Base-by-base conservation (phyloP, 306 rosid species). In the Vigna reflexopilosa region DNA sequence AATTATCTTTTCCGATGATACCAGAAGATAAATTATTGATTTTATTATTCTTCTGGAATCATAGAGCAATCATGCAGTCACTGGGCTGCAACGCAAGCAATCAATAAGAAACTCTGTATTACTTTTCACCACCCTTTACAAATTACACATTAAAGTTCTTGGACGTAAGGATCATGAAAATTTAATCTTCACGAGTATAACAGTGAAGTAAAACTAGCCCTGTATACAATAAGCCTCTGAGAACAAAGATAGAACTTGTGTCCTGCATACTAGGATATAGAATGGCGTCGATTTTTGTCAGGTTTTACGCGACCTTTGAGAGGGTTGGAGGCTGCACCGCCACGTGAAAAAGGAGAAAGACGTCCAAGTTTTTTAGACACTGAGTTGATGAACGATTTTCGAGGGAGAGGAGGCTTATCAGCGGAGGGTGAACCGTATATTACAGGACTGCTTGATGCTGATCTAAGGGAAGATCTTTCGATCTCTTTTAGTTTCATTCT, bases 341-440 rank as follows among this genome's bases (percentile, higher is more conserved):
- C 61, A 16, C 93, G 94, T 7, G 30, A 62, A 16, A 92, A 91
- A 12, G 97, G 97, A 62, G 85, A 89, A 69, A 95, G 90, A 48
- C 87, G 79, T 6, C 98, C 86, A 9, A 96, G 91, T 67, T 75
- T 96, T 84, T 79, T 87, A 4, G 98, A 91, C 51, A 96, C 86
- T 0, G 90, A 88, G 61, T 77, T 90, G 4, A 96, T 72, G 79
- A 96, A 93, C 44, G 99, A 93, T 80, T 77, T 96, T 71, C 88
- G 77, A 40, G 90, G 98, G 65, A 85, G 83, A 70, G 96, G 98
- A 83, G 96, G 97, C 72, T 87, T 92, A 68, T 83, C 78, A 70
- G 86, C 80, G 22, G 89, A 83, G 62, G 72, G 77, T 52, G 80
- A 36, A 72, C 54, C 72, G 63, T 7, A 64, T 61, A 63, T 52